A percentile compares a stretch with the other conserved stretches of the same genome.
These are phyloP conservation scores for Detonula confervacea DNA, from an alignment of 352 stramenopile genomes.

Conservation along the genomic window DNA sequence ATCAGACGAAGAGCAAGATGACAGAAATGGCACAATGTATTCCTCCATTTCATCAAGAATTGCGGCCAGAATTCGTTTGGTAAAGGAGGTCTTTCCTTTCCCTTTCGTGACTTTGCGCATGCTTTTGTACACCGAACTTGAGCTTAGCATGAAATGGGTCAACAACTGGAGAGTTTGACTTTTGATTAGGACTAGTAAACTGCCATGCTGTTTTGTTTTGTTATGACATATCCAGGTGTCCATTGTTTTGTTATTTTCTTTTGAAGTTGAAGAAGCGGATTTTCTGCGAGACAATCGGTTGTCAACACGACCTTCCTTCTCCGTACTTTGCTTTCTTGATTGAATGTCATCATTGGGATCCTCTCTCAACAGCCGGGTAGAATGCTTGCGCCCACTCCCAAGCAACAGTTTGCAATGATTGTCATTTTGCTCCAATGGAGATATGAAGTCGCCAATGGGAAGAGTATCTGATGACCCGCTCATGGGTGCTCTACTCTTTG, in stretches of 20 bases:
- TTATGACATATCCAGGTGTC: too few species aligned
- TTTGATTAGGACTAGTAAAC: conserved; percentile 34
- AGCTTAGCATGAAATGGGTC: conserved; percentile 38
- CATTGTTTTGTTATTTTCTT: too few species aligned
- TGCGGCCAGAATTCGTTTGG: conserved; percentile 39
- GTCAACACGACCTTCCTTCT: not conserved
- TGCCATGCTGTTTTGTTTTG: conserved; percentile 4
- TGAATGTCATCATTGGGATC: conserved; percentile 8
- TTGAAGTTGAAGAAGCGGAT: too few species aligned
- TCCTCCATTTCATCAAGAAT: conserved; percentile 50
- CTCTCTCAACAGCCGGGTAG: conserved; percentile 16
- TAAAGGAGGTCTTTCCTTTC: conserved; percentile 21
- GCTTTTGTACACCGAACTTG: conserved; percentile 39
- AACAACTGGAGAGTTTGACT: conserved; percentile 39
- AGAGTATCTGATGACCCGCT: not conserved
- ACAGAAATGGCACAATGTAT: conserved; percentile 36
- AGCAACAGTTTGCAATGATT: conserved; percentile 7
- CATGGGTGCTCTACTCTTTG: not conserved
- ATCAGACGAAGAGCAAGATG: not conserved
- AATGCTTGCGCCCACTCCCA: conserved; percentile 40
- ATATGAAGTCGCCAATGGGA: conserved; percentile 42
- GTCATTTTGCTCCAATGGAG: conserved; percentile 34
- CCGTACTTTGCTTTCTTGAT: not conserved
- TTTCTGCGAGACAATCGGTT: too few species aligned
- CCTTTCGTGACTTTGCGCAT: conserved; percentile 9